Percentiles rank a stretch among this genome's conserved stretches.
phyloP scores from a whole-genome alignment of 2,329 filamentous ascomycete species.

The Akanthomyces lecanii region DNA sequence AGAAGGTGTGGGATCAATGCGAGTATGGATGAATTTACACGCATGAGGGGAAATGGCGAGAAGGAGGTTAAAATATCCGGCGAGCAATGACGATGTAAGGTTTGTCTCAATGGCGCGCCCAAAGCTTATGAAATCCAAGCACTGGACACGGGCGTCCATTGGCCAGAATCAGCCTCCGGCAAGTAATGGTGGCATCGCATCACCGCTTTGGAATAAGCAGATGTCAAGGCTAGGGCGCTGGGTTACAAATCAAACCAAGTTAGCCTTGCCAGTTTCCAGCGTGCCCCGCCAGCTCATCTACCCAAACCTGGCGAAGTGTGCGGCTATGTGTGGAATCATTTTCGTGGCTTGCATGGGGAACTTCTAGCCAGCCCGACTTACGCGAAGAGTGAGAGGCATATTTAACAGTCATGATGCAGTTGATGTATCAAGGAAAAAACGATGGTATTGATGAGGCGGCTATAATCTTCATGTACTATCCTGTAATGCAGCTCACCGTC shows the following conservation, averaged over 20 bases:
- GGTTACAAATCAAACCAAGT: constrained; percentile 9
- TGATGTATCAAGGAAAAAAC: neutral
- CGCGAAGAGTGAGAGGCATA: too few relatives aligned
- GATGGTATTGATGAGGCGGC: neutral
- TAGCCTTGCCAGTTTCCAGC: neutral
- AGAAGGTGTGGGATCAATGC: neutral
- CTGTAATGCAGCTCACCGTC: constrained; percentile 2
- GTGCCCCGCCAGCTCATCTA: neutral
- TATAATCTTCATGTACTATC: constrained; percentile 11
- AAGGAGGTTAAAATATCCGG: neutral
- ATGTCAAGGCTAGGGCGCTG: neutral
- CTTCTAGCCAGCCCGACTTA: neutral
- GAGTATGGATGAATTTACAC: constrained; percentile 12
- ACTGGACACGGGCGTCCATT: neutral
- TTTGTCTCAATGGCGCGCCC: neutral
- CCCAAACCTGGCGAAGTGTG: neutral
- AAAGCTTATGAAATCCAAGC: neutral
- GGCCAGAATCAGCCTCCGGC: neutral
- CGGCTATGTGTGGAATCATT: constrained; percentile 2
- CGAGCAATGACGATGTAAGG: neutral
- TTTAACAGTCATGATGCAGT: neutral
- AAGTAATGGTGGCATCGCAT: neutral
- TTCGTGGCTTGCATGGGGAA: neutral
- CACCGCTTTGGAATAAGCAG: neutral
- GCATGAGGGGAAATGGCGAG: neutral